A percentile compares a stretch with the other conserved stretches of the same genome.
Evolutionary conservation across 2,329 filamentous ascomycete species (phyloP).

Genomic region (Aureobasidium sp.): DNA sequence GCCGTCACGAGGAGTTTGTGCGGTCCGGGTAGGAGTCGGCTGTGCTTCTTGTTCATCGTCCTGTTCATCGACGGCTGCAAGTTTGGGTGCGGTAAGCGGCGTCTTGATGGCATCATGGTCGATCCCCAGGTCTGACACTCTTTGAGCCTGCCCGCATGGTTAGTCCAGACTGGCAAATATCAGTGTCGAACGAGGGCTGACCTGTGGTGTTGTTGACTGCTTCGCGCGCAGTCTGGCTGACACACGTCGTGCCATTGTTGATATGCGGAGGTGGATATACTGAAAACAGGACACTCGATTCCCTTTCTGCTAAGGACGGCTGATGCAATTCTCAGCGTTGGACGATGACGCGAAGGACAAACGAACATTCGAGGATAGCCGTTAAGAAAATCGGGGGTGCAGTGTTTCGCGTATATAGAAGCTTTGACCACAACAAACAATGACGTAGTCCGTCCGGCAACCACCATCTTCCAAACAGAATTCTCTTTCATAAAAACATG

Average conservation of each 20-base stretch:
- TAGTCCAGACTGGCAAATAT: background rate
- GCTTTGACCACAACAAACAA: too few species aligned
- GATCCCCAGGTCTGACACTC: constrained; percentile 27
- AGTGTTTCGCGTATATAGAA: too few species aligned
- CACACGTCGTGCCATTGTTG: constrained; percentile 29
- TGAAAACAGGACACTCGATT: background rate
- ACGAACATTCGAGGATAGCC: too few species aligned
- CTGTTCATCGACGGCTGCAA: constrained; percentile 42
- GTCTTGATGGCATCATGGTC: constrained; percentile 28
- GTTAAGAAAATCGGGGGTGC: too few species aligned
- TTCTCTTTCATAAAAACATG: too few species aligned
- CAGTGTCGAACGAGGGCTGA: constrained; percentile 1
- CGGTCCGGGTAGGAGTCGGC: constrained; percentile 23
- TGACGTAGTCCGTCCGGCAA: too few species aligned
- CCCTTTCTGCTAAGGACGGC: background rate
- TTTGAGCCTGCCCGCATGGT: constrained; percentile 16
- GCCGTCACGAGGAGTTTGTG: constrained; percentile 52
- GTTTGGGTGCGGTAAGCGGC: constrained; percentile 31
- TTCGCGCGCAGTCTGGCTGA: constrained; percentile 28
- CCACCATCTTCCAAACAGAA: too few species aligned
- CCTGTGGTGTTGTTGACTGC: constrained; percentile 25
- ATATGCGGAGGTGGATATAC: background rate
- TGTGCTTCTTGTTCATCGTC: constrained; percentile 37
- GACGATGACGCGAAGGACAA: background rate
- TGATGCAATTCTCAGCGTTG: constrained; percentile 4